Percentiles rank a stretch among this genome's conserved stretches.
Evolutionary conservation across 2,329 filamentous ascomycete species (phyloP).

Genomic region (Neopestalotiopsis sp.): DNA sequence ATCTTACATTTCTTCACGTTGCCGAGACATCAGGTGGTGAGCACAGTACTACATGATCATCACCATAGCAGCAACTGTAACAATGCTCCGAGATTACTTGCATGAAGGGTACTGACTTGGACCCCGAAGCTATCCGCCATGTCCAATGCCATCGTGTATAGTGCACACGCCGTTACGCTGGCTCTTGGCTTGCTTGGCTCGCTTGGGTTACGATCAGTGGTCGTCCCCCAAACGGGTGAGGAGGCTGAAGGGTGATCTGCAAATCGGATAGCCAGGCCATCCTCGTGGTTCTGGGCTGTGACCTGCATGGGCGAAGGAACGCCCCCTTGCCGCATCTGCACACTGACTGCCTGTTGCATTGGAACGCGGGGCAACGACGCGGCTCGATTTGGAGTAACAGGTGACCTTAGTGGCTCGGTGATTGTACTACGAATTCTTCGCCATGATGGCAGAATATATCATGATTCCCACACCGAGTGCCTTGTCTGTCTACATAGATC

Average conservation of each 20-base stretch:
- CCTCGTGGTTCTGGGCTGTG: constrained; percentile 7
- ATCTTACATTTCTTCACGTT: too few species aligned
- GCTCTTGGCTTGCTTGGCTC: too few species aligned
- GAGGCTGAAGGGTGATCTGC: constrained; percentile 12
- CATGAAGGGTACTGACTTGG: too few species aligned
- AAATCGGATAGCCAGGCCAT: constrained; percentile 6
- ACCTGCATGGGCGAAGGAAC: neutral
- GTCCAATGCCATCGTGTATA: too few species aligned
- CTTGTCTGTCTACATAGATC: too few species aligned
- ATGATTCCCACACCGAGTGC: neutral
- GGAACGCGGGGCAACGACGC: constrained; percentile 9
- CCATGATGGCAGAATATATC: constrained; percentile 15
- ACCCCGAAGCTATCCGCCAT: too few species aligned
- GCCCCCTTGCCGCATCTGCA: neutral
- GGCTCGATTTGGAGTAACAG: constrained; percentile 3
- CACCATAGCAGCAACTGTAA: too few species aligned
- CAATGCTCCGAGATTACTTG: too few species aligned
- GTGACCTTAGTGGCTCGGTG: neutral
- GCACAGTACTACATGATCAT: too few species aligned
- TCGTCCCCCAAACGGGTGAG: neutral
- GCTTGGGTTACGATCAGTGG: neutral
- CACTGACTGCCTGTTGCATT: neutral
- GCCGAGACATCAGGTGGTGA: too few species aligned
- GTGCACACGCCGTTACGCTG: too few species aligned
- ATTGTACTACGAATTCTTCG: constrained; percentile 2